These are phyloP conservation scores for Datisca glomerata DNA, from an alignment of 306 rosid species.

Conservation along the genomic window DNA sequence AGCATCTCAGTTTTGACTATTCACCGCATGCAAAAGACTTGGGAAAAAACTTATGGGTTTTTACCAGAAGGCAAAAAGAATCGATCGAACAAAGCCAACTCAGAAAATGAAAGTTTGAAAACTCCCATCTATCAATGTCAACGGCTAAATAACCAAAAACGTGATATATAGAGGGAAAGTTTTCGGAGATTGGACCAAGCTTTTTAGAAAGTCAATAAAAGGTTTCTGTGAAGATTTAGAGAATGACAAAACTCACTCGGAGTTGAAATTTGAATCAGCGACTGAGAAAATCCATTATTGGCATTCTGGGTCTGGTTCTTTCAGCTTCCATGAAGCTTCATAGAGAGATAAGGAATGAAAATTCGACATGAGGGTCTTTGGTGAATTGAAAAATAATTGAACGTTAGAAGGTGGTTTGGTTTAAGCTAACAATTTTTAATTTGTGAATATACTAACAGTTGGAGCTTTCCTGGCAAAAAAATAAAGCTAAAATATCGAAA, in stretches of 20 bases:
- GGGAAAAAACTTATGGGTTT: no score
- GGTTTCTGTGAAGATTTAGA: constrained; percentile 1
- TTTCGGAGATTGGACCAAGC: no score
- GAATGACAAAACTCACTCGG: neutral
- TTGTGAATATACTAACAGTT: neutral
- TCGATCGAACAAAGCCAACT: no score
- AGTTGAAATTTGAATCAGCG: neutral
- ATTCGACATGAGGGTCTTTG: no score
- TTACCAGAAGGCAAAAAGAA: no score
- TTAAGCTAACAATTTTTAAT: neutral
- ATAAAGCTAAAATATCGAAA: neutral
- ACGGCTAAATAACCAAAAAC: no score
- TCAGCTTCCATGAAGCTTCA: neutral
- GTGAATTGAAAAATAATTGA: no score
- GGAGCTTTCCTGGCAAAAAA: neutral
- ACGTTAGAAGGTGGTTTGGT: neutral
- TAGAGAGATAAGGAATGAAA: neutral
- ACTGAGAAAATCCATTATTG: neutral
- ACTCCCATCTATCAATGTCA: no score
- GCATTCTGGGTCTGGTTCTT: constrained; percentile 3
- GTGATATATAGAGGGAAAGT: no score
- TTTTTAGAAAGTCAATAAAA: constrained; percentile 33
- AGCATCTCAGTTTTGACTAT: no score
- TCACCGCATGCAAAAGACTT: no score
- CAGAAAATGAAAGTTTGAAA: no score